Evolutionary conservation across 2,329 filamentous ascomycete genomes (phyloP).

Genomic region (Peltaster fructicola): DNA sequence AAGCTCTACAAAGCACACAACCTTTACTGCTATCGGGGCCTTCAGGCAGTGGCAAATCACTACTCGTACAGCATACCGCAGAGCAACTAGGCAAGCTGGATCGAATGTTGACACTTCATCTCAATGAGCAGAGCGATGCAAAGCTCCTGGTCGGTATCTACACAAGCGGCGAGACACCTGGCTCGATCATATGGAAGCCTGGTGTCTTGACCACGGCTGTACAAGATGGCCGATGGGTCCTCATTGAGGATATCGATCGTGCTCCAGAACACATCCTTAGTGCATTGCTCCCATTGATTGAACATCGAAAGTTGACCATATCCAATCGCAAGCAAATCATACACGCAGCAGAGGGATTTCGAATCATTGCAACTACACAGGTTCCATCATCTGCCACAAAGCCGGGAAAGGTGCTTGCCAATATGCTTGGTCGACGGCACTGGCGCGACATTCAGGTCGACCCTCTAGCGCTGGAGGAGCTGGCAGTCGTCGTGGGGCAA

Average conservation of each 20-base stretch:
- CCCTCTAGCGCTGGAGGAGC: conserved; percentile 48
- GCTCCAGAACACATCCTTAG: conserved; percentile 91
- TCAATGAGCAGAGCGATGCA: conserved; percentile 96
- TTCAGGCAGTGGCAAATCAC: conserved; percentile 80
- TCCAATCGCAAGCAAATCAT: conserved; percentile 77
- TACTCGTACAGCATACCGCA: conserved; percentile 66
- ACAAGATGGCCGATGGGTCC: conserved; percentile 82
- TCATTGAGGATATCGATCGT: conserved; percentile 91
- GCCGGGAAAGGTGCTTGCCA: conserved; percentile 43
- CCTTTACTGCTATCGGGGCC: conserved; percentile 70
- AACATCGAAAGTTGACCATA: conserved; percentile 77
- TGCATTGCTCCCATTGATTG: conserved; percentile 78
- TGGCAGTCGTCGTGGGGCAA: conserved; percentile 53
- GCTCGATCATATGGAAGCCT: conserved; percentile 80
- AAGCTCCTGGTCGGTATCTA: conserved; percentile 94
- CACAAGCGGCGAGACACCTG: conserved; percentile 69
- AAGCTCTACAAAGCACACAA: conserved; percentile 45
- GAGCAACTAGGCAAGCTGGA: conserved; percentile 60
- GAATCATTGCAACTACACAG: conserved; percentile 78
- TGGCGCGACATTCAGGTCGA: conserved; percentile 65
- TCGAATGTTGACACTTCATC: conserved; percentile 78
- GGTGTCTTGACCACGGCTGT: conserved; percentile 90
- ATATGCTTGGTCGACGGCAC: conserved; percentile 65
- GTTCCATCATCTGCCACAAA: too few relatives aligned
- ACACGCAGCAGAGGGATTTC: conserved; percentile 66